phyloP scores from a whole-genome alignment of 2,329 filamentous ascomycete species.

The Arthrobotrys sphaeroides region DNA sequence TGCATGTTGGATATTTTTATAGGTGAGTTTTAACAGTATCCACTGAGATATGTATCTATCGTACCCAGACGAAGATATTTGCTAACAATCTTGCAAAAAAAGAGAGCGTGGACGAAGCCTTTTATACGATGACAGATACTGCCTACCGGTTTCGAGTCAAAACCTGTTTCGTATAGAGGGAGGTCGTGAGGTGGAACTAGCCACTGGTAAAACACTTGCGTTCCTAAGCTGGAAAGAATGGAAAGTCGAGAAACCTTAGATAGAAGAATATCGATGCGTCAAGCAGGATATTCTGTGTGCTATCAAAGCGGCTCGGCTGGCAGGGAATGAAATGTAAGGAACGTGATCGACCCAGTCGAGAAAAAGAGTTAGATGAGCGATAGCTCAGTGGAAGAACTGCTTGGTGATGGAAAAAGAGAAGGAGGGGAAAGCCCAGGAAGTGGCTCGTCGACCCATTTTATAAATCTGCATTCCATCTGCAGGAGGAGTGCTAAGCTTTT shows the following conservation, averaged over 20 bases:
- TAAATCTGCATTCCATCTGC: constrained; percentile 53
- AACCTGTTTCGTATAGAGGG: constrained; percentile 44
- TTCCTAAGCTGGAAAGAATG: constrained; percentile 52
- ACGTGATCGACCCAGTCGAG: constrained; percentile 54
- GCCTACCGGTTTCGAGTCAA: constrained; percentile 51
- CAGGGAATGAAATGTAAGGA: constrained; percentile 51
- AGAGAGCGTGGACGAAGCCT: constrained; percentile 9
- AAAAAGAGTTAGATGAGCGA: constrained; percentile 25
- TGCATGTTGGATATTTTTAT: constrained; percentile 60
- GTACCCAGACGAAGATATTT: constrained; percentile 48
- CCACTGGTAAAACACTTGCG: constrained; percentile 44
- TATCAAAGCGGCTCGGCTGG: constrained; percentile 40
- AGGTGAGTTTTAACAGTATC: constrained; percentile 21
- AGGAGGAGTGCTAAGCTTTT: constrained; percentile 51
- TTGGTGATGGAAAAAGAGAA: constrained; percentile 43
- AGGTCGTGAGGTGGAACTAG: constrained; percentile 42
- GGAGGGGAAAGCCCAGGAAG: constrained; percentile 28
- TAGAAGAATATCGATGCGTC: constrained; percentile 55
- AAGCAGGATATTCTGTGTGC: constrained; percentile 51
- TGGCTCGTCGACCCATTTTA: constrained; percentile 52
- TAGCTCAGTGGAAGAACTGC: constrained; percentile 47
- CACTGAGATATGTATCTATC: constrained; percentile 44
- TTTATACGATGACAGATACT: constrained; percentile 28
- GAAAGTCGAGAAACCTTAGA: constrained; percentile 45
- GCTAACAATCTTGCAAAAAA: constrained; percentile 1